Evolutionary conservation across 2,329 filamentous ascomycete genomes (phyloP).

Genomic region (Cytospora leucostoma): DNA sequence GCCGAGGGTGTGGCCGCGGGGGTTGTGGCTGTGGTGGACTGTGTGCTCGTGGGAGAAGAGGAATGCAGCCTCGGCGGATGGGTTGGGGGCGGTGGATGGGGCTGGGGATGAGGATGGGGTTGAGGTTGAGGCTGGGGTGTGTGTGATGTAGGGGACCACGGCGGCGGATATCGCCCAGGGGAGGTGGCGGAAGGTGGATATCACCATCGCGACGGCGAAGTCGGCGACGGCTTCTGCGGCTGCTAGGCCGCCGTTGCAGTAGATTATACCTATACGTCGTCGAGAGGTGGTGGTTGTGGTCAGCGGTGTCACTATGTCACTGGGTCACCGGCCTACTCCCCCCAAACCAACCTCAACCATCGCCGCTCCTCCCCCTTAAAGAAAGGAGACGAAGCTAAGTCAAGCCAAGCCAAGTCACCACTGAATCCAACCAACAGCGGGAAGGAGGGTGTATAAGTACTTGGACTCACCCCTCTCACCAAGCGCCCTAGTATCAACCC

Average conservation of each 20-base stretch:
- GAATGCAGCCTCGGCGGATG: slow-evolving; percentile 42
- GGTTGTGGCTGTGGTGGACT: slow-evolving; percentile 63
- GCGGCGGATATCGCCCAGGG: slow-evolving; percentile 64
- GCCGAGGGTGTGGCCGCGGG: slow-evolving; percentile 61
- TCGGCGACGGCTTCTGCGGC: slow-evolving; percentile 74
- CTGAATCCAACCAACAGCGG: no score
- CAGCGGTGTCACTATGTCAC: neutral
- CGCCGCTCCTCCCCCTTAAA: neutral
- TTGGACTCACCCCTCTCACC: slow-evolving; percentile 55
- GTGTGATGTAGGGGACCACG: slow-evolving; percentile 37
- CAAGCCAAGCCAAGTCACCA: no score
- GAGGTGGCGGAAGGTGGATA: slow-evolving; percentile 69
- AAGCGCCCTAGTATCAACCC: slow-evolving; percentile 63
- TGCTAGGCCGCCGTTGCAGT: slow-evolving; percentile 72
- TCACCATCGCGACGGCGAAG: slow-evolving; percentile 67
- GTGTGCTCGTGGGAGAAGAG: slow-evolving; percentile 60
- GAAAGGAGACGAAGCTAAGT: no score
- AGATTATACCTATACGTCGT: slow-evolving; percentile 56
- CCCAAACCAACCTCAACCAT: neutral
- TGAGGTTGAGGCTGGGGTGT: no score
- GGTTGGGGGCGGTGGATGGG: slow-evolving; percentile 14
- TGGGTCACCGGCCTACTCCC: neutral
- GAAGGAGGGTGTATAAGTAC: no score
- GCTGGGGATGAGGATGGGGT: slow-evolving; percentile 25
- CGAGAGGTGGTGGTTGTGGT: neutral